Conservation (phyloP, 202 grass and related monocot species). For the Dendrocalamus latiflorus region DNA sequence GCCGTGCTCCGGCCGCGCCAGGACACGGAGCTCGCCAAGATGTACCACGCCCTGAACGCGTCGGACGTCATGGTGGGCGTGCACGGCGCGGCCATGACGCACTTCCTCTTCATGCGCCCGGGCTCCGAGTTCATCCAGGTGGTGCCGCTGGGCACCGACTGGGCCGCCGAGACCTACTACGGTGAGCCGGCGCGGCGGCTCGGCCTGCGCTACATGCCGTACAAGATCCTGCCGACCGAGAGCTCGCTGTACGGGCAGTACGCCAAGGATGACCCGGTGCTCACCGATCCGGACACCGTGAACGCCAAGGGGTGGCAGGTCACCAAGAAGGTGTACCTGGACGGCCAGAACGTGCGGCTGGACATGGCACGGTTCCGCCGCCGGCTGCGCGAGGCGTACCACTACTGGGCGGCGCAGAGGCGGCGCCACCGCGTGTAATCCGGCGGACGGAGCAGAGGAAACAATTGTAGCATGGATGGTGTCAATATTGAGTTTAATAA, state of each 20-base stretch:
- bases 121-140: constrained; percentile 72
- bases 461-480: not conserved
- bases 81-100: constrained; percentile 81
- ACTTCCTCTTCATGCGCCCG: constrained; percentile 83
- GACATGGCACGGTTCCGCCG: constrained; percentile 52
- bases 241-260: constrained; percentile 54
- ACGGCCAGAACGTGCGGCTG: constrained; percentile 61
- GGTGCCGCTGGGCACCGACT: constrained; percentile 66
- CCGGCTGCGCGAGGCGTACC: constrained; percentile 33
- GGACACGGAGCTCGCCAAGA: constrained; percentile 53
- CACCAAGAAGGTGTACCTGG: constrained; percentile 80
- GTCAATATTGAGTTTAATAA: not conserved
- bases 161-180: constrained; percentile 72
- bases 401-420: constrained; percentile 39
- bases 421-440: not conserved
- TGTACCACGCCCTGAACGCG: constrained; percentile 57
- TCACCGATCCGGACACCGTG: constrained; percentile 46
- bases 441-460: not conserved
- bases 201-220: constrained; percentile 55
- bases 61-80: constrained; percentile 75
- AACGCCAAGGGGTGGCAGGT: constrained; percentile 60
- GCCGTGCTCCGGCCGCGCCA: constrained; percentile 37
- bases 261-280: constrained; percentile 35
- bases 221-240: constrained; percentile 55
- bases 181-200: constrained; percentile 58